Conservation (phyloP, 371 early-diverging fungal genomes). For the Batkoa obscura region DNA sequence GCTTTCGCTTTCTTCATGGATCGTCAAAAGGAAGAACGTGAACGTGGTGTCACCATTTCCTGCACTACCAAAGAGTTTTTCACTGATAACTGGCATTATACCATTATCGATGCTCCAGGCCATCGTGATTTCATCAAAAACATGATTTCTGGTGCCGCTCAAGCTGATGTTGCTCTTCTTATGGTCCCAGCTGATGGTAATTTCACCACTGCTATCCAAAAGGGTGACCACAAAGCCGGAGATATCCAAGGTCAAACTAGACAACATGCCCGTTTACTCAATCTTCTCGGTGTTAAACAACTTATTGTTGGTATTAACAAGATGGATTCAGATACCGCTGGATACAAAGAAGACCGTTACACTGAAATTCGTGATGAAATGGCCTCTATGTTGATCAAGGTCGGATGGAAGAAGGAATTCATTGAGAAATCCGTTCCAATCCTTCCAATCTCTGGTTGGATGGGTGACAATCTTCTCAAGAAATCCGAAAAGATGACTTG, state of each 20-base stretch:
- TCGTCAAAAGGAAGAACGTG: conserved; percentile 96
- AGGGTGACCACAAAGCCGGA: conserved; percentile 7
- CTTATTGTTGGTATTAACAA: conserved; percentile 5
- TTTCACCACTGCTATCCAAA: conserved; percentile 6
- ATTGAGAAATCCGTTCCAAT: not conserved
- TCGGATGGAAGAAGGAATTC: conserved; percentile 6
- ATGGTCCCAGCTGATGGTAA: conserved; percentile 69
- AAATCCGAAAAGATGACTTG: conserved; percentile 86
- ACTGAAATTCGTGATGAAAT: conserved; percentile 4
- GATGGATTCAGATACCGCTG: conserved; percentile 4
- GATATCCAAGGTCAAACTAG: conserved; percentile 4
- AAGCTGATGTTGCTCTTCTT: conserved; percentile 89
- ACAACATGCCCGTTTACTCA: conserved; percentile 3
- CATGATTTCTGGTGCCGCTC: conserved; percentile 97
- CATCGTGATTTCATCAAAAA: conserved; percentile 98
- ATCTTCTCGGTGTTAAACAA: conserved; percentile 3
- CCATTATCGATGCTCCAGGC: conserved; percentile 93
- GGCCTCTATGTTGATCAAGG: not conserved
- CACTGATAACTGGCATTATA: conserved; percentile 56
- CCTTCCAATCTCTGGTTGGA: conserved; percentile 44
- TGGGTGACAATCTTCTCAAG: conserved; percentile 96
- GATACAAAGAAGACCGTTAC: conserved; percentile 2
- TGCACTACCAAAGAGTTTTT: conserved; percentile 82
- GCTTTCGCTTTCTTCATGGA: conserved; percentile 94
- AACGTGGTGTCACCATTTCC: conserved; percentile 96